Evolutionary conservation across 2,329 filamentous ascomycete species (phyloP), one percentile per base, ranked within the genome.

Genomic region (Metarhizium guizhouense): DNA sequence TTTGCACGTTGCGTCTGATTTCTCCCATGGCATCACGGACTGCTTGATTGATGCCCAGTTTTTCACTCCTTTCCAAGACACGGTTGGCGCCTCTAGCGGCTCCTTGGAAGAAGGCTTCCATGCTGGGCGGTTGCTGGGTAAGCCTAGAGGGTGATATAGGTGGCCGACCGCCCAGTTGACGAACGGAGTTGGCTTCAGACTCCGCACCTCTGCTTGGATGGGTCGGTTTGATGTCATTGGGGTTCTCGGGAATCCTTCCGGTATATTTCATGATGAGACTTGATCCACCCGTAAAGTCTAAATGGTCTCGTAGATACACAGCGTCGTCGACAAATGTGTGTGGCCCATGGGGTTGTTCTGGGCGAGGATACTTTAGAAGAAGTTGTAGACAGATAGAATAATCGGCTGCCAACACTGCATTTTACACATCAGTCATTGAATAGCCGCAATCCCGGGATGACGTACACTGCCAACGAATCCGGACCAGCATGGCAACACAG

Each of bases 401-500:
- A 68, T 97, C 93, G 13, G 89, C 85, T 59, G 90, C 84, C 30
- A 97, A 74, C 40, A 99, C 88, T 91, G 58, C 5, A 57, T 8
- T 16, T 20, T 45, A 43, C 6, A 6, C 25, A 59, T 72, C 55
- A 72, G 67, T 51, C 47, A 53, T 32, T 29, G 43, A 4, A 38
- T 42, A 42, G 25, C 8, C 8, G n/a, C 14, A 50, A 10, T 6
- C 3, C 11, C 3, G 2, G 6, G 25, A 10, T 16, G 36, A 72
- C 86, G 76, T 74, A 94, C 89, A 74, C 62, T 92, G 83, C 92
- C 92, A 96, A 56, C 93, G 84, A 62, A 97, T 90, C 52, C 94
- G 83, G 49, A 99, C 76, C 29, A 99, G 76, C 92, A 99, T 97
- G 6, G 91, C 86, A 53, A 96, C 84, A 62, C 92, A 96, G n/a